Evolutionary conservation across 306 rosid genomes (phyloP), one percentile per base, ranked within the genome.

Genomic region (Phaseolus lunatus): DNA sequence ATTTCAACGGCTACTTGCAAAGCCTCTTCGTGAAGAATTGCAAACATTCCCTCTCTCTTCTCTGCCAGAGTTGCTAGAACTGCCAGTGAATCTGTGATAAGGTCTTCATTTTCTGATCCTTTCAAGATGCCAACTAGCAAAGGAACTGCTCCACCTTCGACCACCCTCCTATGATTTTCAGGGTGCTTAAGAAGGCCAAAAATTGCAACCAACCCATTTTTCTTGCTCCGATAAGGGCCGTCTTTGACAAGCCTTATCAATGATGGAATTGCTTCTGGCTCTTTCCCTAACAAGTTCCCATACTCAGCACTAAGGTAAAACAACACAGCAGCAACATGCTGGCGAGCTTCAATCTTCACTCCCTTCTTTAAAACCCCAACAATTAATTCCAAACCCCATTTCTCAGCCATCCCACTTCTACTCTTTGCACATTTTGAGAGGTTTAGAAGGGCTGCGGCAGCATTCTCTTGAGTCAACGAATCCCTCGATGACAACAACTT

Each of bases 401-500:
- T 85, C 67, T 86, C 86, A 19, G 83, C 85, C 49, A 95, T 84
- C 16, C 20, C 27, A 9, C 22, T 77, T 54, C 85, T 89, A 68
- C 97, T 61, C 56, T 86, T 73, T 7, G 81, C 59, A 82, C 70
- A 77, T 87, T 96, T 92, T 1, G 98, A 89, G 72, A 96, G 89
- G 56, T 92, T 91, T 83, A 92, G 68, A 52, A 96, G 85, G 11
- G 88, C 88, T 63, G 94, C 98, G n/a, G 87, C 68, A 33, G 97
- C 85, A 33, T 91, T 88, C 81, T 92, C 97, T 65, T 90, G 96
- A 4, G 75, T 69, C 19, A 67, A 68, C 5, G 79, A 14, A 72
- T 87, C 89, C 5, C 54, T 58, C 1, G 78, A 73, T 47, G 79
- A 67, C 78, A 90, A 48, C 49, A 92, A 64, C 78, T 44, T 78